phyloP scores from a whole-genome alignment of 202 grass and related monocot species.

The Dendrocalamus latiflorus region DNA sequence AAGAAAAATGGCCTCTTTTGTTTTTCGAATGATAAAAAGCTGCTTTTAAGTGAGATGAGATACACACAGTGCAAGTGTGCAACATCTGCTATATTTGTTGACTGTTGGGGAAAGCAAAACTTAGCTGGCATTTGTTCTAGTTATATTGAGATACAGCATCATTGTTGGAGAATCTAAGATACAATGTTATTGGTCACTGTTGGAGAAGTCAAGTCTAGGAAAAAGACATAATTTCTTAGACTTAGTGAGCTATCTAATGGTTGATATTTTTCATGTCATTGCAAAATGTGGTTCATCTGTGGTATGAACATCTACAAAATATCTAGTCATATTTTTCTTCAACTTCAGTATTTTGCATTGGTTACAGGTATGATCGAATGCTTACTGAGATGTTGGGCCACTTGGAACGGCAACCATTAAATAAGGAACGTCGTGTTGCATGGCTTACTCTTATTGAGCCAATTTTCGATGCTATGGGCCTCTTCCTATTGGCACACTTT shows the following conservation, averaged over 20 bases:
- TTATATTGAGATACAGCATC: neutral
- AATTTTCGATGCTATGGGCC: constrained; percentile 83
- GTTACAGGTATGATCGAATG: constrained; percentile 71
- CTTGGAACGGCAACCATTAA: constrained; percentile 72
- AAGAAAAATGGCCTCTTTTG: neutral
- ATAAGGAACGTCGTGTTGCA: constrained; percentile 55
- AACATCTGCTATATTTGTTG: neutral
- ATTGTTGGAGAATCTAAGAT: neutral
- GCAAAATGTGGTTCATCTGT: neutral
- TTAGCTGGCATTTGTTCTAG: neutral
- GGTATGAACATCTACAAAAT: constrained; percentile 2
- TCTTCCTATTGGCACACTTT: constrained; percentile 86
- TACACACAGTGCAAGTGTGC: neutral
- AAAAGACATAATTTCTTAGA: neutral
- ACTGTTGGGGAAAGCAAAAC: neutral
- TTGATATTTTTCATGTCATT: neutral
- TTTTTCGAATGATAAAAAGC: neutral
- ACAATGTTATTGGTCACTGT: neutral
- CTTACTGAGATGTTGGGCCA: constrained; percentile 86
- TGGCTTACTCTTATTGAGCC: constrained; percentile 76
- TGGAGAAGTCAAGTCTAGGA: neutral
- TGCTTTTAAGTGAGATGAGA: neutral
- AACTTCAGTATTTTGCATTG: constrained; percentile 11
- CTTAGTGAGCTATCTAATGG: neutral
- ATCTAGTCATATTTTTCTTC: neutral